Base-by-base conservation (phyloP, 2,329 filamentous ascomycete species). In the Xylariaceae sp. region DNA sequence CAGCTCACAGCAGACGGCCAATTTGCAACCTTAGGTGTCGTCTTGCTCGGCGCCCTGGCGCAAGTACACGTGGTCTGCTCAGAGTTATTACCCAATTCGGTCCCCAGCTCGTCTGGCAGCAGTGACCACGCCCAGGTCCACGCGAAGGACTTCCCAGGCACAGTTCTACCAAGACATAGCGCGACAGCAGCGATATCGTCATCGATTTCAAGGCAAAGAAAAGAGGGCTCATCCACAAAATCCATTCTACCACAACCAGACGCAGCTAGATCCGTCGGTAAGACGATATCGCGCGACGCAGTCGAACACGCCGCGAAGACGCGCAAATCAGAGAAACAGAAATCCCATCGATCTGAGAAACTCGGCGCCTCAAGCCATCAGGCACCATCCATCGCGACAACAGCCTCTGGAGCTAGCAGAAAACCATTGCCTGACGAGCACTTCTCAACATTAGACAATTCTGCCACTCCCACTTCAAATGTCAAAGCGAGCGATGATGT, bases 1-100 rank as follows among this genome's bases (percentile, higher is more conserved):
- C 83, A 83, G 51, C 68, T 92, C 34, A 69, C 84, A 3, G 82
- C 83, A 16, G 86, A 91, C 63, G 79, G 76, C 25, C 86, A 89
- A 58, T 87, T 87, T 64, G 80, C 86, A 2, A 72, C 81, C 4
- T 71, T 92, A 3, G 88, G 87, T 4, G 69, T 89, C 17, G 73
- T 87, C 51, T 73, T 92, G 8, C 62, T 91, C 37, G 81, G 77
- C 17, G 67, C 79, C 2, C 67, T 91, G 47, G 82, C 83, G 4
- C 78, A 79, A 50, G 65, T 85, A 19, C 66, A 76, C 49, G 67
- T 67, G 40, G 63, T 72, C 2, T 63, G 80, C 40, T n/a, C n/a
- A n/a, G n/a, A n/a, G n/a, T n/a, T n/a, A n/a, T n/a, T n/a, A n/a
- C n/a, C n/a, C n/a, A n/a, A n/a, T n/a, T n/a, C n/a, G n/a, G n/a